Evolutionary conservation across 2,329 filamentous ascomycete genomes (phyloP).

Genomic region (Elsinoe perseae): DNA sequence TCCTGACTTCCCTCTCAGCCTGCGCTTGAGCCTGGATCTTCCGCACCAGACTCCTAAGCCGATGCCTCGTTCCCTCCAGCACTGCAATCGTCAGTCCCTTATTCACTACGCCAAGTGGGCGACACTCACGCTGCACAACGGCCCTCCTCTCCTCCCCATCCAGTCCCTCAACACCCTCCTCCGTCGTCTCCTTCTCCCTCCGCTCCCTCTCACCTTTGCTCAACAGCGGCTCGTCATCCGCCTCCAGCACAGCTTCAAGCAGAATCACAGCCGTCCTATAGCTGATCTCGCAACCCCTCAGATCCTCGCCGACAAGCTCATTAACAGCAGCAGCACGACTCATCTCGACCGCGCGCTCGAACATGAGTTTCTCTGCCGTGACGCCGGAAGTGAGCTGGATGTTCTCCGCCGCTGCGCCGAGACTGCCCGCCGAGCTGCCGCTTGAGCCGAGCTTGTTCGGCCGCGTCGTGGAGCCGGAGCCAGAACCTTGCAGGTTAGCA

Average conservation of each 20-base stretch:
- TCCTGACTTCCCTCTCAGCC: slow-evolving; percentile 11
- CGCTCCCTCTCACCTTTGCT: slow-evolving; percentile 38
- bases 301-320: slow-evolving; percentile 76
- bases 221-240: slow-evolving; percentile 54
- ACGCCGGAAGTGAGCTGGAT: slow-evolving; percentile 81
- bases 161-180: slow-evolving; percentile 44
- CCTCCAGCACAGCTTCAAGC: slow-evolving; percentile 88
- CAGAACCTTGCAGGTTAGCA: slow-evolving; percentile 45
- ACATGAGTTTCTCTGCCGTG: slow-evolving; percentile 95
- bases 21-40: slow-evolving; percentile 16
- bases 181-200: slow-evolving; percentile 39
- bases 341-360: slow-evolving; percentile 95
- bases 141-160: slow-evolving; percentile 65
- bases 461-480: slow-evolving; percentile 20
- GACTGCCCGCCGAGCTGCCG: slow-evolving; percentile 37
- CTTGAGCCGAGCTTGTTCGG: slow-evolving; percentile 23
- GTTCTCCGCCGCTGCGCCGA: slow-evolving; percentile 63
- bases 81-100: slow-evolving; percentile 15
- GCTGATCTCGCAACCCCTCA: slow-evolving; percentile 79
- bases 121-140: slow-evolving; percentile 62
- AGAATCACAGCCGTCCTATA: slow-evolving; percentile 91
- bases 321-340: slow-evolving; percentile 89
- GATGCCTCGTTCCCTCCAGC: slow-evolving; percentile 17
- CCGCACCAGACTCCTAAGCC: slow-evolving; percentile 15
- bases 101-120: background rate